Conservation (phyloP, 73 alveolate species). For the Chromera velia region DNA sequence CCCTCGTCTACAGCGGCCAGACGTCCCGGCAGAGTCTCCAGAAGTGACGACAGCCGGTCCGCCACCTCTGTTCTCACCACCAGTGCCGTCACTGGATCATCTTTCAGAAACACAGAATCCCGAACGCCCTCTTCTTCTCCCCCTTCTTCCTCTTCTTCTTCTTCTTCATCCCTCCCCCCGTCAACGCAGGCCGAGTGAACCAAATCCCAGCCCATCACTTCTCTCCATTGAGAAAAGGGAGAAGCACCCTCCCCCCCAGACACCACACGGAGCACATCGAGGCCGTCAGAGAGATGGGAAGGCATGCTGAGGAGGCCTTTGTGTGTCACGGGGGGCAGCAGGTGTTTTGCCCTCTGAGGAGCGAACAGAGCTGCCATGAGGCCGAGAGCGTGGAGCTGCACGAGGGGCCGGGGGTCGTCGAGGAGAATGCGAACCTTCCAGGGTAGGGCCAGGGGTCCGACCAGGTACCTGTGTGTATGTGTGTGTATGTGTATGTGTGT, state of each 20-base stretch:
- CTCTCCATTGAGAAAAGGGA: background rate
- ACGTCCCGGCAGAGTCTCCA: too few species aligned
- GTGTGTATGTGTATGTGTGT: too few species aligned
- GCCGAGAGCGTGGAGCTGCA: background rate
- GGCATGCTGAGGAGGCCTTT: background rate
- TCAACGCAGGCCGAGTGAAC: background rate
- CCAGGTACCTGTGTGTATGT: background rate
- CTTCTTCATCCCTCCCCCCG: background rate
- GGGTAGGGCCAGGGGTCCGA: background rate
- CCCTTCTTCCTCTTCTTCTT: background rate
- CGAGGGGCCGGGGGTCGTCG: background rate
- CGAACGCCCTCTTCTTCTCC: too few species aligned
- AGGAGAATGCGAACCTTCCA: background rate
- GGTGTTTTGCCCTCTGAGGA: too few species aligned
- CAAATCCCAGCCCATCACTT: background rate
- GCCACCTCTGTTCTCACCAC: background rate
- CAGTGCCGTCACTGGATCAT: background rate
- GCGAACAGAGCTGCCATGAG: background rate
- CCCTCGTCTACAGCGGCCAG: too few species aligned
- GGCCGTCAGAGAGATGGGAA: background rate
- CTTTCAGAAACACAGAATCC: too few species aligned
- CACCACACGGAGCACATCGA: background rate
- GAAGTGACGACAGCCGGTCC: background rate
- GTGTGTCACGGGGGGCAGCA: background rate
- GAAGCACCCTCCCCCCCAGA: background rate